Base-by-base conservation (phyloP, 2,329 filamentous ascomycete species). In the Fusarium sp. region DNA sequence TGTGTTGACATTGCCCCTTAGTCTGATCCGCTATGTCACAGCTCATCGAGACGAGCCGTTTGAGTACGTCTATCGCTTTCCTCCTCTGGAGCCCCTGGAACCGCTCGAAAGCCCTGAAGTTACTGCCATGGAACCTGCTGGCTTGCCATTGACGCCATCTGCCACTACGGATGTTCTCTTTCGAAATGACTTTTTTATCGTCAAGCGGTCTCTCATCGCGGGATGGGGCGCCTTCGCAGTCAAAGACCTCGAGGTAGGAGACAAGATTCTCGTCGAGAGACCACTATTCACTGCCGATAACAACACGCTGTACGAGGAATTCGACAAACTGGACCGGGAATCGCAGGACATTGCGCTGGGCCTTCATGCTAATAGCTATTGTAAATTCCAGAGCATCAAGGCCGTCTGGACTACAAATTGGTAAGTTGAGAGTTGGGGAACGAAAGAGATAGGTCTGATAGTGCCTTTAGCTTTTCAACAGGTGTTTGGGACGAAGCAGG, bases 161-260 rank as follows among this genome's bases (percentile, higher is more conserved):
- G 22, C n/a, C 8, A 39, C 63, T 3, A 54, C 42, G 4, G 56
- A 65, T 3, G 54, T 67, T 13, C 57, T 78, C n/a, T 85, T 82
- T 44, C 58, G 78, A 28, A 88, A 87, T 66, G 76, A 80, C 0
- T 82, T 75, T 64, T 83, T 89, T 44, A 73, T 81, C 17, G 75
- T 89, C 11, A 81, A 79, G 6, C 75, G 75, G 15, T 88, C 87
- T 0, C 54, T 68, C 0, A 78, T 86, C 3, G 83, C 83, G 1
- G 87, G 87, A 3, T 82, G 84, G 49, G 88, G 88, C 1, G 84
- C 82, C 0, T 88, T 89, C 52, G 87, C 88, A 1, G 70, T 75
- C 2, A 76, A 74, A 10, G 78, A 83, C 12, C 80, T 90, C 17
- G 70, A 70, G 24, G 56, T 72, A 1, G 82, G 82, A 41, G 82